A percentile compares a stretch with the other conserved stretches of the same genome.
These are phyloP conservation scores for Hypericum androsaemum DNA, from an alignment of 345 rosid species.

Conservation along the genomic window DNA sequence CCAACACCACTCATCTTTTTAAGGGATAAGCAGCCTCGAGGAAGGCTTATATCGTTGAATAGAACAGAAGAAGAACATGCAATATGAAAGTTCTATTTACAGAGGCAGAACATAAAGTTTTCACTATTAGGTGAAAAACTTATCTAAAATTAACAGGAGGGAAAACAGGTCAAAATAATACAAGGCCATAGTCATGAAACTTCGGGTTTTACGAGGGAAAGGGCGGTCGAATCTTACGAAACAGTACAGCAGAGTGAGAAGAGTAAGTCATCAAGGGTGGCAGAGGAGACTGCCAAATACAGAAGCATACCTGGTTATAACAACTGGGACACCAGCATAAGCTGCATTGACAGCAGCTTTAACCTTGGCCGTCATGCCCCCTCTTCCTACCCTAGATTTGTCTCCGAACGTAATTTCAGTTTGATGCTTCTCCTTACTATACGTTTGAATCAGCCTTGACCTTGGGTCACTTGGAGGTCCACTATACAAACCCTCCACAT, in stretches of 20 bases:
- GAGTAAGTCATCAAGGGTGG: no score
- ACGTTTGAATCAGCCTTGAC: slow-evolving; percentile 82
- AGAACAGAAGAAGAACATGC: background rate
- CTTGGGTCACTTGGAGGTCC: slow-evolving; percentile 92
- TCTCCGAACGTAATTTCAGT: slow-evolving; percentile 89
- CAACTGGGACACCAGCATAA: slow-evolving; percentile 82
- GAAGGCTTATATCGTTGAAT: background rate
- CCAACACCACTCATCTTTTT: no score
- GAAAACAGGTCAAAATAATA: no score
- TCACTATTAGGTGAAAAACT: no score
- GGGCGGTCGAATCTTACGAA: no score
- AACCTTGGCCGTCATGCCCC: slow-evolving; percentile 98
- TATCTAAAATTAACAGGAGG: no score
- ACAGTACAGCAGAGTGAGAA: no score
- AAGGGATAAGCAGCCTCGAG: no score
- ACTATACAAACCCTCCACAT: slow-evolving; percentile 92
- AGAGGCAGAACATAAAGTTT: no score
- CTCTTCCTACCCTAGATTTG: slow-evolving; percentile 98
- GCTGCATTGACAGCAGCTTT: slow-evolving; percentile 95
- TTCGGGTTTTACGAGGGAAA: no score
- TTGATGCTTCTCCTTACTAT: slow-evolving; percentile 70
- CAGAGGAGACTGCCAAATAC: background rate
- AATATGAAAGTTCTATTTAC: background rate
- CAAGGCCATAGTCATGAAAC: no score
- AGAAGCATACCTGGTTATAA: slow-evolving; percentile 68